Evolutionary conservation across 768 basidiomycete species (phyloP).

Genomic region (Dictyophora rubrovolvata): DNA sequence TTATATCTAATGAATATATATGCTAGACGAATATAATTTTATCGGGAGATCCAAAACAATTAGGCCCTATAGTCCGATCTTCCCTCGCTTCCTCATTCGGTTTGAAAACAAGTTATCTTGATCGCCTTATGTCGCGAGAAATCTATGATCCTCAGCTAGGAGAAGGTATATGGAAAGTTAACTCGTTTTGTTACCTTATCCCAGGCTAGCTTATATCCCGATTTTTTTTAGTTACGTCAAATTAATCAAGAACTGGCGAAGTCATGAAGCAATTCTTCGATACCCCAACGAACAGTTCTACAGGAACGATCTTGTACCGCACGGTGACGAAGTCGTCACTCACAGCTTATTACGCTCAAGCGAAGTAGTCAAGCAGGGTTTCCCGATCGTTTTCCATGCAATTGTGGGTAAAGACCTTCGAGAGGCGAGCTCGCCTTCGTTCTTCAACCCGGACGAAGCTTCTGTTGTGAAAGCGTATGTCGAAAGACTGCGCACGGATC

Average conservation of each 20-base stretch:
- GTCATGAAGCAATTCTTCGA: conserved; percentile 41
- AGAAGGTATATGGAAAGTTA: conserved; percentile 23
- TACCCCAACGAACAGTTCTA: conserved; percentile 45
- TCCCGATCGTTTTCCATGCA: conserved; percentile 27
- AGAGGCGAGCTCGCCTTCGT: conserved; percentile 27
- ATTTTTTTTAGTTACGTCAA: conserved; percentile 38
- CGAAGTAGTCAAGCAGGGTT: conserved; percentile 19
- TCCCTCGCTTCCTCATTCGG: conserved; percentile 18
- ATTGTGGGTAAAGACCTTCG: conserved; percentile 25
- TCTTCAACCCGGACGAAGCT: conserved; percentile 31
- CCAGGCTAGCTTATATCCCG: neutral
- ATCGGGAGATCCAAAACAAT: conserved; percentile 28
- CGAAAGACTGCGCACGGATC: conserved; percentile 17
- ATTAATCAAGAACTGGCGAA: conserved; percentile 49
- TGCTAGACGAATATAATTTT: conserved; percentile 26
- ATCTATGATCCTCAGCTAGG: conserved; percentile 19
- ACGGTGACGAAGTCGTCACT: conserved; percentile 19
- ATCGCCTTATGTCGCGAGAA: conserved; percentile 23
- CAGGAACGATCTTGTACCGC: conserved; percentile 22
- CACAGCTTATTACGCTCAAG: conserved; percentile 17
- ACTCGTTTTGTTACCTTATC: neutral
- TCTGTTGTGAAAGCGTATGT: conserved; percentile 26
- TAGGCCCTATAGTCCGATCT: conserved; percentile 29
- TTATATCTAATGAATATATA: neutral
- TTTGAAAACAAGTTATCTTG: conserved; percentile 25